These are phyloP conservation scores for Bocquillonia castaneifolia DNA, from an alignment of 441 rosid species.

Conservation along the genomic window DNA sequence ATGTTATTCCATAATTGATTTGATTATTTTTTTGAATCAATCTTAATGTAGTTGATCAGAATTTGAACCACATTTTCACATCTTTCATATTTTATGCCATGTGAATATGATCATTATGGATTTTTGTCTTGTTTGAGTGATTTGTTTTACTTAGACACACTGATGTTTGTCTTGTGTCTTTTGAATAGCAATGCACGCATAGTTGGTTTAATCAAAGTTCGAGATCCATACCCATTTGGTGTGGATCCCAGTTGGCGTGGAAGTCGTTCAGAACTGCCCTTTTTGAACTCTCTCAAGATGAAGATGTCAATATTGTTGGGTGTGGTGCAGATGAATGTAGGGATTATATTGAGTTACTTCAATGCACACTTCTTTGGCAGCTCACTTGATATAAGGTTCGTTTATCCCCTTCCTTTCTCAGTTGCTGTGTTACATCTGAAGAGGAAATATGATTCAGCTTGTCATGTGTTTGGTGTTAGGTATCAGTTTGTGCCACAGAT, in stretches of 20 bases:
- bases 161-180: constrained; percentile 21
- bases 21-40: background rate
- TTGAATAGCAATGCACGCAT: constrained; percentile 62
- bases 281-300: constrained; percentile 92
- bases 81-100: constrained; percentile 10
- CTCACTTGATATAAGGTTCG: constrained; percentile 75
- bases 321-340: constrained; percentile 87
- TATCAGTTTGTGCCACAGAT: constrained; percentile 94
- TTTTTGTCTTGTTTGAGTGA: constrained; percentile 11
- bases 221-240: constrained; percentile 88
- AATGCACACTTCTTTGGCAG: constrained; percentile 74
- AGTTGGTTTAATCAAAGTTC: constrained; percentile 68
- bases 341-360: constrained; percentile 80
- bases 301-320: constrained; percentile 96
- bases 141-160: constrained; percentile 11
- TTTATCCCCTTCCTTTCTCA: constrained; percentile 6
- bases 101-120: background rate
- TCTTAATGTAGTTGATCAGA: background rate
- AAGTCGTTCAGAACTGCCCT: constrained; percentile 92
- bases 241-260: constrained; percentile 99
- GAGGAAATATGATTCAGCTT: constrained; percentile 20
- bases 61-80: background rate
- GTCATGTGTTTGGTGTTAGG: constrained; percentile 43
- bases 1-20: background rate
- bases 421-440: constrained; percentile 18